Evolutionary conservation across 805 yeast species (phyloP).

Genomic region (Priceomyces medius): DNA sequence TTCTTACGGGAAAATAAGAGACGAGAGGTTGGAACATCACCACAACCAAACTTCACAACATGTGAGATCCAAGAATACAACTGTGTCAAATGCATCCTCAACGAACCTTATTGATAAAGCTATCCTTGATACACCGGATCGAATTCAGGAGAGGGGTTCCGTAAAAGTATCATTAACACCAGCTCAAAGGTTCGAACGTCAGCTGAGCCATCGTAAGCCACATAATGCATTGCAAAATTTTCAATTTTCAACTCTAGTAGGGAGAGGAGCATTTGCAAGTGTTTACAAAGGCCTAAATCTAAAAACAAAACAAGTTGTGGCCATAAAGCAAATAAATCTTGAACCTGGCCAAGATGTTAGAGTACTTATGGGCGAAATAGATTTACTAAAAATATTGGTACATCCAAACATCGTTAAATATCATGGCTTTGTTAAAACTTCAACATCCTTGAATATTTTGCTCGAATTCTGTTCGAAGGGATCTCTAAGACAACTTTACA

Average conservation of each 20-base stretch:
- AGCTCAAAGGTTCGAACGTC: constrained; percentile 51
- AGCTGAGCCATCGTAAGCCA: constrained; percentile 37
- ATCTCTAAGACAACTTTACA: constrained; percentile 55
- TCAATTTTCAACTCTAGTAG: constrained; percentile 62
- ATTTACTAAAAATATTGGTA: constrained; percentile 59
- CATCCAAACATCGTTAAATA: constrained; percentile 69
- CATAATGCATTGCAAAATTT: constrained; percentile 47
- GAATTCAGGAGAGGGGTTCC: constrained; percentile 25
- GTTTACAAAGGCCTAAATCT: constrained; percentile 76
- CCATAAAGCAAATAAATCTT: constrained; percentile 74
- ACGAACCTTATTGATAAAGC: background rate
- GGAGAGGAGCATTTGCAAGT: constrained; percentile 88
- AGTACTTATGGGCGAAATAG: constrained; percentile 64
- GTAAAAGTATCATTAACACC: constrained; percentile 48
- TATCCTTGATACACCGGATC: constrained; percentile 5
- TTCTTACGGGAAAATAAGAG: background rate
- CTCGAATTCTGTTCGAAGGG: constrained; percentile 66
- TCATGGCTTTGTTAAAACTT: constrained; percentile 62
- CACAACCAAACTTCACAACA: background rate
- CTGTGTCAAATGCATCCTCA: background rate
- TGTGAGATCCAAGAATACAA: background rate
- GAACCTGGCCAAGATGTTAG: constrained; percentile 46
- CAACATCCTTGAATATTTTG: constrained; percentile 53
- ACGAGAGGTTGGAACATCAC: background rate
- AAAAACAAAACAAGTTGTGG: constrained; percentile 66